phyloP scores from a whole-genome alignment of 2,329 filamentous ascomycete genomes.

The Xylaria sp. region DNA sequence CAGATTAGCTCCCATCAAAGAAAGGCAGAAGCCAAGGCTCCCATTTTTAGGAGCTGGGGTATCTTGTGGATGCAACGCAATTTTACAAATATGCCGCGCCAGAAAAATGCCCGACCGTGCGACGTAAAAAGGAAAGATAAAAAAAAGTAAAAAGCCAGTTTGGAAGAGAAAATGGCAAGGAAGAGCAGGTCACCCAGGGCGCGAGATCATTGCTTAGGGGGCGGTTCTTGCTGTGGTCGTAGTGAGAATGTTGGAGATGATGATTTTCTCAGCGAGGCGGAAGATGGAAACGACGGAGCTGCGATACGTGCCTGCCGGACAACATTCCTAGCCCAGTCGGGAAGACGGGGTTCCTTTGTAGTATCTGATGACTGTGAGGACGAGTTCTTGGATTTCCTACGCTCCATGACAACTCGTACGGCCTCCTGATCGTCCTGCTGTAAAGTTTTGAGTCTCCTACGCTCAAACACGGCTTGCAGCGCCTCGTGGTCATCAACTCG shows the following conservation, averaged over 20 bases:
- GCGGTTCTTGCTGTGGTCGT: constrained; percentile 37
- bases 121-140: constrained; percentile 1
- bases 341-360: constrained; percentile 41
- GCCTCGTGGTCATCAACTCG: constrained; percentile 44
- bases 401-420: constrained; percentile 38
- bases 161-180: not conserved
- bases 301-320: constrained; percentile 39
- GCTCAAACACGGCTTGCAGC: constrained; percentile 37
- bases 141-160: constrained; percentile 2
- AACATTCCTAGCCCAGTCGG: constrained; percentile 45
- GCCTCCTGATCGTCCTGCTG: constrained; percentile 34
- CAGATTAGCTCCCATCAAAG: constrained; percentile 18
- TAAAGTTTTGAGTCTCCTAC: constrained; percentile 34
- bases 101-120: constrained; percentile 24
- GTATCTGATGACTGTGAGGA: constrained; percentile 27
- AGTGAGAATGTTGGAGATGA: constrained; percentile 14
- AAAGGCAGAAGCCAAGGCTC: constrained; percentile 25
- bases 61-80: constrained; percentile 37
- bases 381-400: constrained; percentile 39
- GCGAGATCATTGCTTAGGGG: constrained; percentile 37
- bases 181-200: not conserved
- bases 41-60: constrained; percentile 33
- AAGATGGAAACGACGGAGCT: constrained; percentile 29
- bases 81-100: constrained; percentile 17
- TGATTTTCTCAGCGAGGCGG: constrained; percentile 22